Conservation (phyloP, 768 basidiomycete genomes). For the Termitomyces sp. region DNA sequence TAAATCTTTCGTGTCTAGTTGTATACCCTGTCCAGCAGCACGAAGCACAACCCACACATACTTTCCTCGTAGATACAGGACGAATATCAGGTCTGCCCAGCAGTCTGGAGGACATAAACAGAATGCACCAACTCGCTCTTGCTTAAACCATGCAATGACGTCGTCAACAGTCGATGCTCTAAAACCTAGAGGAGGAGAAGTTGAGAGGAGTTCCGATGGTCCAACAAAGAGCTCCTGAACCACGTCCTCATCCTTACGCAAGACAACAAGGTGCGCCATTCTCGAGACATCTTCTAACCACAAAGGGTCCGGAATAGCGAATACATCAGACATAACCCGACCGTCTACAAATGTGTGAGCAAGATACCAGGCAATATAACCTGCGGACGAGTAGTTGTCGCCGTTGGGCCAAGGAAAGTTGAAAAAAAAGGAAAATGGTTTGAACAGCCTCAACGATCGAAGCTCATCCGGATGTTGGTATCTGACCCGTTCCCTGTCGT, state of each 20-base stretch:
- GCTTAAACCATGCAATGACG: neutral
- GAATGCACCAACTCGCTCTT: neutral
- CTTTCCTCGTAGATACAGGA: neutral
- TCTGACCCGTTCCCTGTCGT: neutral
- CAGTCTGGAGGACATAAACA: neutral
- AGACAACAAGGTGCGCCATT: neutral
- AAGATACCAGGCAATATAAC: conserved; percentile 3
- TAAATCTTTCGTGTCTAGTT: neutral
- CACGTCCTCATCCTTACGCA: neutral
- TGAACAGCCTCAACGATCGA: neutral
- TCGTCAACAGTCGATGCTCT: neutral
- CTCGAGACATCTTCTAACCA: neutral
- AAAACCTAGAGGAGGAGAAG: conserved; percentile 2
- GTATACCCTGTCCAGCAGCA: neutral
- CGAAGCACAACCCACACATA: neutral
- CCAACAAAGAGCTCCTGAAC: neutral
- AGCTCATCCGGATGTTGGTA: neutral
- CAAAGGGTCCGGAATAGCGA: neutral
- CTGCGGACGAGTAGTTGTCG: neutral
- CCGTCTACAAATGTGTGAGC: neutral
- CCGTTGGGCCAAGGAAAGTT: neutral
- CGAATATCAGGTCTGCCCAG: neutral
- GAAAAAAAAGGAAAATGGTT: neutral
- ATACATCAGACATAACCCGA: neutral
- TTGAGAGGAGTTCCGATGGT: neutral